These are phyloP conservation scores for Glycine tomentella DNA, from an alignment of 306 rosid genomes.

Conservation along the genomic window DNA sequence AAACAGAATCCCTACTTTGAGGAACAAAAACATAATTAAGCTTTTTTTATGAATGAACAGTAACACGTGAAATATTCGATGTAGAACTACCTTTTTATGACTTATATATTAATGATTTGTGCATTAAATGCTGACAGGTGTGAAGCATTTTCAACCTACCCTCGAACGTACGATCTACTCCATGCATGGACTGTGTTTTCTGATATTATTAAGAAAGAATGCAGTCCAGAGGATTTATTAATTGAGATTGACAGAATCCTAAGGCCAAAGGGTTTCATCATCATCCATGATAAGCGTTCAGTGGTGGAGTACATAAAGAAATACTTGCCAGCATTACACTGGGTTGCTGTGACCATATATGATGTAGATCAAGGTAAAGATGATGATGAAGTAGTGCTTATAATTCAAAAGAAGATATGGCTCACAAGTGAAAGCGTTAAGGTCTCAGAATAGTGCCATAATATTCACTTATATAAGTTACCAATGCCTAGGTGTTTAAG, in stretches of 20 bases:
- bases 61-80: neutral
- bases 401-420: conserved; percentile 80
- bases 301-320: conserved; percentile 65
- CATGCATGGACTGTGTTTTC: conserved; percentile 82
- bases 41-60: neutral
- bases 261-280: conserved; percentile 77
- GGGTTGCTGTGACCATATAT: conserved; percentile 66
- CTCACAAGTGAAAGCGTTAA: conserved; percentile 63
- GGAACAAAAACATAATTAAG: too few species aligned
- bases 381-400: conserved; percentile 51
- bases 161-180: conserved; percentile 79
- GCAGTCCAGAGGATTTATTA: conserved; percentile 73
- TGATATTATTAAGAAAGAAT: conserved; percentile 66
- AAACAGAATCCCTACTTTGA: too few species aligned
- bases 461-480: neutral
- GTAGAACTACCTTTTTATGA: neutral
- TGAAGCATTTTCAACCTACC: conserved; percentile 81
- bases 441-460: conserved; percentile 52
- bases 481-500: neutral
- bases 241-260: conserved; percentile 81
- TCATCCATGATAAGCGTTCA: conserved; percentile 64
- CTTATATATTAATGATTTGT: neutral
- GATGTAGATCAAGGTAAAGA: conserved; percentile 46
- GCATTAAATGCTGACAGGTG: conserved; percentile 55
- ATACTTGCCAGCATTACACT: conserved; percentile 64